Evolutionary conservation across 495 filamentous ascomycete species (phyloP), one percentile per base, ranked within the genome.

Genomic region (Xylaria telfairii): DNA sequence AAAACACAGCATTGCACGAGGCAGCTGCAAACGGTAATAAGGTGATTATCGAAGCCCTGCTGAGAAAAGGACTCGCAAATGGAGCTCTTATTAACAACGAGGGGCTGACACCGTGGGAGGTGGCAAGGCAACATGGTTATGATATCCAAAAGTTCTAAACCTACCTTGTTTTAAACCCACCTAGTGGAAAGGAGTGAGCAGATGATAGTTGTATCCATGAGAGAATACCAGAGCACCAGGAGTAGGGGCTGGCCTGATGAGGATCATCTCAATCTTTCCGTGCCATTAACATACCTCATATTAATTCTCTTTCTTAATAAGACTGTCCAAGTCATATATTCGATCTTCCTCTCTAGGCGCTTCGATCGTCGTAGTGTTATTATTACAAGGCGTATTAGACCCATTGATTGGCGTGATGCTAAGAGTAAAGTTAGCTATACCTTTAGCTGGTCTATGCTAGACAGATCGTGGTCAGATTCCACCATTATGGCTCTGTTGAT

Each of bases 1-100:
- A 26, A 26, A 53, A 53, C 12, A 24, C 49, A 19, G 49, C 49
- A 53, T 53, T 53, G 49, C 49, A 53, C 49, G 49, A 53, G 49
- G 49, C 49, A 4, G 49, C 49, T 53, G 49, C 49, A 53, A 53
- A 19, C 19, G 49, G 49, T 19, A 26, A 53, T 24, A 9, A 21
- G 49, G 49, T 17, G 8, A 53, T 53, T 53, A 53, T 53, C 21
- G 21, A 53, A 21, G n/a, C 19, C 49, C 49, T 53, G 3, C 49
- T 21, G 21, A 53, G 19, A 5, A 26, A 26, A 53, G 49, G 44
- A n/a, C 44, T 7, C 21, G 49, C 49, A 26, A 26, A 53, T 24
- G 21, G 7, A 19, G 15, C 49, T 53, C 49, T 53, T 8, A 53
- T 12, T 26, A 53, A 53, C 49, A 8, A 8, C 21, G 7, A 26